Base-by-base conservation (phyloP, 2,329 filamentous ascomycete species). In the Arthrobotrys conoides region DNA sequence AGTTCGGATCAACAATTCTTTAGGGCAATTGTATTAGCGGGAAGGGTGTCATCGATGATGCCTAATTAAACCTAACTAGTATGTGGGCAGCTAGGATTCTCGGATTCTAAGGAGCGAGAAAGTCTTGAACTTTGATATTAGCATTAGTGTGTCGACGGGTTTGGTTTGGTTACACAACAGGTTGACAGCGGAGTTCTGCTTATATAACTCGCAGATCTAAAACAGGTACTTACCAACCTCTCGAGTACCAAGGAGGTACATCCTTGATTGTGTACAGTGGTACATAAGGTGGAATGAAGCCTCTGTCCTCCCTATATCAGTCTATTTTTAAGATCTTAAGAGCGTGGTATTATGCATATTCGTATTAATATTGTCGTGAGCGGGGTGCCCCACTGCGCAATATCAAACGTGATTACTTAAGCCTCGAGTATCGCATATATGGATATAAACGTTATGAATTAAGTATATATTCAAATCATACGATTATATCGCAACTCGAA, bases 241-340 rank as follows among this genome's bases (percentile, higher is more conserved):
- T n/a, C n/a, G n/a, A 4, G 38, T 30, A 30, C 27, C 27, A 41
- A 41, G 41, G 4, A 44, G 3, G 41, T 44, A 18, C n/a, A n/a
- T n/a, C n/a, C n/a, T n/a, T n/a, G n/a, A n/a, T n/a, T n/a, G n/a
- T n/a, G n/a, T n/a, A n/a, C n/a, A n/a, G n/a, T n/a, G n/a, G n/a
- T n/a, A n/a, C n/a, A n/a, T n/a, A n/a, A n/a, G n/a, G n/a, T n/a
- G n/a, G n/a, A n/a, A n/a, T n/a, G n/a, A n/a, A n/a, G n/a, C n/a
- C n/a, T n/a, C n/a, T 48, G 18, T 48, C 9, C 44, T 53, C 27
- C 27, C 8, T 55, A 14, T 33, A 55, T 33, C 24, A 3, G 8
- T 59, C 30, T 59, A 14, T 59, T 59, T 38, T 59, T 59, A 59
- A 30, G 30, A 59, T 12, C 27, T 59, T 59, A 59, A 38, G n/a